phyloP scores from a whole-genome alignment of 495 filamentous ascomycete species.

The Poronia punctata region DNA sequence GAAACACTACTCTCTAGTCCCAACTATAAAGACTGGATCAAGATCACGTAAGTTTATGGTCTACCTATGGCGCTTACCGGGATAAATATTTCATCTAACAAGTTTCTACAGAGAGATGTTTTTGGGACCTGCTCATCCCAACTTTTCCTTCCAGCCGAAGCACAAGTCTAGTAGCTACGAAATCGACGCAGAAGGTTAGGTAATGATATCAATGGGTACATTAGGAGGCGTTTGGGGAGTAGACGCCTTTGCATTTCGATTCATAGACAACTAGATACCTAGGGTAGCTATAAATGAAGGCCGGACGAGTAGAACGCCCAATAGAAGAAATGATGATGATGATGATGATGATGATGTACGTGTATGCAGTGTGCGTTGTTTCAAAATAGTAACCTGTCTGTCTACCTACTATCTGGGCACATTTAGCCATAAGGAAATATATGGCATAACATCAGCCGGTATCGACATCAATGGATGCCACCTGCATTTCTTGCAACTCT shows the following conservation, averaged over 20 bases:
- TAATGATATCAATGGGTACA: background rate
- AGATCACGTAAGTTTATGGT: constrained; percentile 66
- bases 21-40: constrained; percentile 96
- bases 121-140: constrained; percentile 78
- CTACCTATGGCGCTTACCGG: constrained; percentile 11
- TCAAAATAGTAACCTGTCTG: background rate
- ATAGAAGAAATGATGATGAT: too few relatives aligned
- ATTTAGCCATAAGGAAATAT: too few relatives aligned
- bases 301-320: too few relatives aligned
- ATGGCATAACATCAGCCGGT: too few relatives aligned
- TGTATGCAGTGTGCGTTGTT: background rate
- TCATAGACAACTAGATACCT: too few relatives aligned
- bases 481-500: too few relatives aligned
- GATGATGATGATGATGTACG: too few relatives aligned
- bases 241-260: too few relatives aligned
- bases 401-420: too few relatives aligned
- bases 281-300: too few relatives aligned
- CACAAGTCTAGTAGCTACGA: constrained; percentile 86
- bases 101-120: constrained; percentile 84
- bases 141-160: constrained; percentile 96
- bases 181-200: constrained; percentile 52
- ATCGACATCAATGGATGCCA: too few relatives aligned
- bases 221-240: too few relatives aligned
- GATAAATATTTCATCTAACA: constrained; percentile 6
- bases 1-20: constrained; percentile 84